Conservation (phyloP, 2,329 filamentous ascomycete species). For the Gaeumannomyces tritici region DNA sequence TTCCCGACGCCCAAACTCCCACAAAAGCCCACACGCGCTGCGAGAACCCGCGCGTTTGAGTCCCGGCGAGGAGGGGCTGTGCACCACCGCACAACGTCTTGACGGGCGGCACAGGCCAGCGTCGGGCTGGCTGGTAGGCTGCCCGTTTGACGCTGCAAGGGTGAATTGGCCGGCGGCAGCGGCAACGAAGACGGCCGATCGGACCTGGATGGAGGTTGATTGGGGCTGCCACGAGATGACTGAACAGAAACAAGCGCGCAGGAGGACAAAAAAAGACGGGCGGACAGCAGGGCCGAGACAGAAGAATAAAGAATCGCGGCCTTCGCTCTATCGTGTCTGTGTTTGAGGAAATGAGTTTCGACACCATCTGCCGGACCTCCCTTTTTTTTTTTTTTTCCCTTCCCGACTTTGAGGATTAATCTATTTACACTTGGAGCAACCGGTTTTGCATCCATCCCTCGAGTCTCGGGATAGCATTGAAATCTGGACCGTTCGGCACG, state of each 20-base stretch:
- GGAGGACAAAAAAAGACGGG: not conserved
- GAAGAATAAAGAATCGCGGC: not conserved
- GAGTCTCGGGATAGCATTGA: not conserved
- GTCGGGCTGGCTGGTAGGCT: not conserved
- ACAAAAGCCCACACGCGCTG: not conserved
- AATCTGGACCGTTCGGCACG: not conserved
- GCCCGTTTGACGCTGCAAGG: not conserved
- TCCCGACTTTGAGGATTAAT: not conserved
- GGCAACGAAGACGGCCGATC: slow-evolving; percentile 33
- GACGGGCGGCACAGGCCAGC: no score
- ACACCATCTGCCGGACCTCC: not conserved
- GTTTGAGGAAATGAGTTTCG: not conserved
- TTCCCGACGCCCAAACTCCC: not conserved
- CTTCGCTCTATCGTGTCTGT: not conserved
- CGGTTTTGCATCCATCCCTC: not conserved
- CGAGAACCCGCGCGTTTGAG: not conserved
- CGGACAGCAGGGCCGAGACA: not conserved
- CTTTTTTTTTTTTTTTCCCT: slow-evolving; percentile 2
- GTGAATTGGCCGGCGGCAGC: slow-evolving; percentile 37
- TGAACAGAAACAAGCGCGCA: not conserved
- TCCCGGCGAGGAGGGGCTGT: not conserved
- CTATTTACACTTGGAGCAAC: not conserved
- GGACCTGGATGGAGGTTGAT: not conserved
- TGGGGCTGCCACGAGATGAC: not conserved
- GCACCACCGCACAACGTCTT: no score